These are phyloP conservation scores for Pleurotus platypus DNA, from an alignment of 768 basidiomycete species.

Conservation along the genomic window DNA sequence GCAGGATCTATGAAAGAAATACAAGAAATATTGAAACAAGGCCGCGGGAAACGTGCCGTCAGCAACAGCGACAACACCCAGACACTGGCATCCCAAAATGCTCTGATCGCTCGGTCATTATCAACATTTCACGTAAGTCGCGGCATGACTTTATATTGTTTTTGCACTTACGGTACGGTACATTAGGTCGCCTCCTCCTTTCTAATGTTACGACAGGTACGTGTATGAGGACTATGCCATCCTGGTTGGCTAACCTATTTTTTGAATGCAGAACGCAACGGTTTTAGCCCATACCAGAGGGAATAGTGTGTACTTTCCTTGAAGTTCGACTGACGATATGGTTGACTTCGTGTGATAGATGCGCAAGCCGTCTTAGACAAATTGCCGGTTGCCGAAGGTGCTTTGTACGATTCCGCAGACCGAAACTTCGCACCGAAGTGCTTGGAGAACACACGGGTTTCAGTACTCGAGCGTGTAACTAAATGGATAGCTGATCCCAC, in stretches of 20 bases:
- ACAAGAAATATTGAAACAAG: neutral
- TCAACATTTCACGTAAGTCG: neutral
- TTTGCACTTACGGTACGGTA: neutral
- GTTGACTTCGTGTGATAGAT: neutral
- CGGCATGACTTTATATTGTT: neutral
- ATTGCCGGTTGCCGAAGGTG: neutral
- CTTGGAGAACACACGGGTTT: neutral
- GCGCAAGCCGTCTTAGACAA: neutral
- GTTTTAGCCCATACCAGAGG: no score
- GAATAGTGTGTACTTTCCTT: no score
- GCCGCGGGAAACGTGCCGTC: neutral
- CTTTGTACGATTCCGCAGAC: neutral
- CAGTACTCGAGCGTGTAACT: neutral
- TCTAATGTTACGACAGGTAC: neutral
- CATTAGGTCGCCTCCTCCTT: neutral
- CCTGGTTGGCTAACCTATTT: no score
- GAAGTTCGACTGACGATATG: no score
- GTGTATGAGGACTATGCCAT: neutral
- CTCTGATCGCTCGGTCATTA: neutral
- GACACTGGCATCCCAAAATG: neutral
- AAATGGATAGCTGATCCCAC: neutral
- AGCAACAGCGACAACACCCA: neutral
- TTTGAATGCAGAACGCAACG: no score
- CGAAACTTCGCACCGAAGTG: neutral
- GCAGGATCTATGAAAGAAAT: neutral